phyloP scores from a whole-genome alignment of 225 moss, liverwort and hornwort species.

The Ulota crispa region DNA sequence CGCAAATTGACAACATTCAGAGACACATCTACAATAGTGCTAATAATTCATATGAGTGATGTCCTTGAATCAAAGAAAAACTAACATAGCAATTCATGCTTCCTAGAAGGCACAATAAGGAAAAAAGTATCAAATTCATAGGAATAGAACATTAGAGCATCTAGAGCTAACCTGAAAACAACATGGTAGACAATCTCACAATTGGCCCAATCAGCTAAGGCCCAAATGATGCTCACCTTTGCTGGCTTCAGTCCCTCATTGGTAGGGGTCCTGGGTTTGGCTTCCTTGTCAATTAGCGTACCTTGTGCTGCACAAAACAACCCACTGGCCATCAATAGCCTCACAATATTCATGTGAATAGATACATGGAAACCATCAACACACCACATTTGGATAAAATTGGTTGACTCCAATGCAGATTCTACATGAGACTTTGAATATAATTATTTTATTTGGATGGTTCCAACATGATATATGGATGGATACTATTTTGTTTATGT shows the following conservation, averaged over 20 bases:
- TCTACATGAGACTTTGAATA: too few species aligned
- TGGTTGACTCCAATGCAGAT: too few species aligned
- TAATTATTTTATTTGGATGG: too few species aligned
- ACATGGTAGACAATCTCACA: neutral
- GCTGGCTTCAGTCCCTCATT: constrained; percentile 31
- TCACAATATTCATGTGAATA: neutral
- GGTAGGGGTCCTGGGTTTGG: constrained; percentile 31
- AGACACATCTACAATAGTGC: neutral
- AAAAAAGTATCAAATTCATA: neutral
- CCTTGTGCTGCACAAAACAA: constrained; percentile 17
- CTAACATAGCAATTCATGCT: neutral
- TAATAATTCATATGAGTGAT: neutral
- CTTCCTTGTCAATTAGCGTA: constrained; percentile 11
- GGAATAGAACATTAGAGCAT: neutral
- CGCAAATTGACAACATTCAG: neutral
- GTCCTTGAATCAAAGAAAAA: neutral
- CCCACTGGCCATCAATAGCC: neutral
- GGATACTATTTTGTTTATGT: too few species aligned
- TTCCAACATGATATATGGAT: too few species aligned
- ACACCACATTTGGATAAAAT: too few species aligned
- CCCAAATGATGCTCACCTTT: constrained; percentile 33
- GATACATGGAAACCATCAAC: neutral
- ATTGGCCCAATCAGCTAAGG: neutral
- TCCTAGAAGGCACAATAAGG: neutral
- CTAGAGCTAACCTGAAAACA: neutral